These are phyloP conservation scores for Fraxinus dipetala DNA, from an alignment of 305 asterid species.

Conservation along the genomic window DNA sequence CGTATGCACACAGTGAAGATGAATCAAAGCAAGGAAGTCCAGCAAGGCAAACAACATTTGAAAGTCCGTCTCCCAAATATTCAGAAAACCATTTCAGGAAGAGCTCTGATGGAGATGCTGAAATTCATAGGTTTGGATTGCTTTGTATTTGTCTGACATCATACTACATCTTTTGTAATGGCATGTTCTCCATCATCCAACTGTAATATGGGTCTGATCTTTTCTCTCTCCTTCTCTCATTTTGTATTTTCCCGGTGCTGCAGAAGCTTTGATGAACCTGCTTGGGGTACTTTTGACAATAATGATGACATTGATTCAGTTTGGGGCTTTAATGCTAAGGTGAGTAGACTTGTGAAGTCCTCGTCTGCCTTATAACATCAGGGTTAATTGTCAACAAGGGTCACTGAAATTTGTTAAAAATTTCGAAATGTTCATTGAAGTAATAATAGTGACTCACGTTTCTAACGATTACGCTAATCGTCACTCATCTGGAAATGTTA, in stretches of 20 bases:
- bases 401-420: neutral
- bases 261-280: slow-evolving; percentile 84
- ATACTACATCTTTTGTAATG: slow-evolving; percentile 13
- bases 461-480: neutral
- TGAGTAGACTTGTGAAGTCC: slow-evolving; percentile 27
- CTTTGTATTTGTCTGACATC: slow-evolving; percentile 5
- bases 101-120: slow-evolving; percentile 69
- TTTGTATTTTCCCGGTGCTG: slow-evolving; percentile 21
- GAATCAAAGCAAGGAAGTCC: slow-evolving; percentile 80
- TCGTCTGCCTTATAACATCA: neutral
- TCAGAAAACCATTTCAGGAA: slow-evolving; percentile 59
- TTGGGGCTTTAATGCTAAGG: slow-evolving; percentile 95
- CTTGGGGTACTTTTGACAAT: slow-evolving; percentile 85
- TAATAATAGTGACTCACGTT: neutral
- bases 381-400: neutral
- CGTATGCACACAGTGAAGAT: slow-evolving; percentile 57
- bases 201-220: slow-evolving; percentile 14
- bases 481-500: neutral
- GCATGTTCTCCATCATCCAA: neutral
- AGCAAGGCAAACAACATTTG: slow-evolving; percentile 45
- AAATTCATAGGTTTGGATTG: slow-evolving; percentile 55
- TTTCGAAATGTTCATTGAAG: neutral
- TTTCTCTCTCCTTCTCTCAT: slow-evolving; percentile 18
- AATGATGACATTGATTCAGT: slow-evolving; percentile 92
- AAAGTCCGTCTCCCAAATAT: slow-evolving; percentile 63